phyloP scores from a whole-genome alignment of 129 eudicot species.

The Flaveria brownii region DNA sequence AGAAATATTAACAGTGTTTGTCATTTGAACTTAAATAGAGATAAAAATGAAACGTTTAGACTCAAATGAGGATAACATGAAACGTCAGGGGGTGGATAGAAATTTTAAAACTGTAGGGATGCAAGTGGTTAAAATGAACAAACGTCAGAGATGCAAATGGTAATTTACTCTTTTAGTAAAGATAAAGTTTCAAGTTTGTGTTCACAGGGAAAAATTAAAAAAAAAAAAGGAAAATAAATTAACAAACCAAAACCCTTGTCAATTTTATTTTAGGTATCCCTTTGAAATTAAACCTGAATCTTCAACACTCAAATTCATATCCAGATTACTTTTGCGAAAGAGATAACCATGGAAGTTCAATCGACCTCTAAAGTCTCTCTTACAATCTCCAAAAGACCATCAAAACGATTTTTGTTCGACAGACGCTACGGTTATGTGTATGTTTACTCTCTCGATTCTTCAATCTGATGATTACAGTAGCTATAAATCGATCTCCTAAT shows the following conservation, averaged over 20 bases:
- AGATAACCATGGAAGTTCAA: slow-evolving; percentile 24
- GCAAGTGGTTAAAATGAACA: too few relatives aligned
- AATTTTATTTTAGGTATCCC: not conserved
- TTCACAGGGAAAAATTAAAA: too few relatives aligned
- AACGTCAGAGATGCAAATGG: too few relatives aligned
- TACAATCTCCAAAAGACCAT: slow-evolving; percentile 28
- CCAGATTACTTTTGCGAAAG: not conserved
- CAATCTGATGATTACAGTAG: slow-evolving; percentile 14
- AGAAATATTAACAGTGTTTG: too few relatives aligned
- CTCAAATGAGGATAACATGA: too few relatives aligned
- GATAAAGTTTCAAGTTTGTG: too few relatives aligned
- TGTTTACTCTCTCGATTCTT: slow-evolving; percentile 10
- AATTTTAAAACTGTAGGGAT: too few relatives aligned
- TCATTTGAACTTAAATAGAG: too few relatives aligned
- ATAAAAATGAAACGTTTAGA: too few relatives aligned
- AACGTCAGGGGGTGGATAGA: too few relatives aligned
- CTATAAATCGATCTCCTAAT: not conserved
- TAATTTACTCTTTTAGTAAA: too few relatives aligned
- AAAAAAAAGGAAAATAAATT: too few relatives aligned
- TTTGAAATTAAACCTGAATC: not conserved
- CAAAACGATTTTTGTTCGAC: slow-evolving; percentile 58
- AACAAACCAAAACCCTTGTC: not conserved
- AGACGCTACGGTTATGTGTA: slow-evolving; percentile 73
- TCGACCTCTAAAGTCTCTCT: not conserved
- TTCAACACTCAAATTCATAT: not conserved